Evolutionary conservation across 139 green algal genomes (phyloP).

Genomic region (Picochlorum sp.): DNA sequence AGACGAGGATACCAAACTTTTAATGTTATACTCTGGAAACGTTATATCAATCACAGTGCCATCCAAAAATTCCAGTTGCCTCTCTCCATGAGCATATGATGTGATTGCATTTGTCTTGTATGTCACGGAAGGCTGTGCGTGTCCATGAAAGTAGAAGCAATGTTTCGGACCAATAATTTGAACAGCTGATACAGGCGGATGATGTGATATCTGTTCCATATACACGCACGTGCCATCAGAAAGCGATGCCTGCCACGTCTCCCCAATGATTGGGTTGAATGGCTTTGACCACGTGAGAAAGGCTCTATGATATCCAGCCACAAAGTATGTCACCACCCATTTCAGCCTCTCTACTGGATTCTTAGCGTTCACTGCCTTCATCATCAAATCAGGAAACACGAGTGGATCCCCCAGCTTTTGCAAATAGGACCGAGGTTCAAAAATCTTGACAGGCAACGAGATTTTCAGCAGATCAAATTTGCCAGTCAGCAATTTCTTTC

Average conservation of each 20-base stretch:
- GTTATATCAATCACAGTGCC: constrained; percentile 48
- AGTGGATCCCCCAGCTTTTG: constrained; percentile 76
- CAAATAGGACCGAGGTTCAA: constrained; percentile 74
- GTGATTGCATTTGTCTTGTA: constrained; percentile 60
- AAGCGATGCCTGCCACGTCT: constrained; percentile 63
- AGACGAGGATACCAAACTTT: constrained; percentile 26
- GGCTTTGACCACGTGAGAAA: constrained; percentile 65
- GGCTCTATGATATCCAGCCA: constrained; percentile 42
- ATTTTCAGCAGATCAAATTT: constrained; percentile 75
- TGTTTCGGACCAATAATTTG: constrained; percentile 50
- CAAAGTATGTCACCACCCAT: constrained; percentile 54
- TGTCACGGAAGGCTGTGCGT: constrained; percentile 56
- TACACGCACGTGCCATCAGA: constrained; percentile 45
- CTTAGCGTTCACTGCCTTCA: constrained; percentile 14
- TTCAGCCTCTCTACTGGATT: constrained; percentile 64
- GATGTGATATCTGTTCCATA: constrained; percentile 69
- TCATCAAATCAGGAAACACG: constrained; percentile 42
- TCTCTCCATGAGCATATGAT: constrained; percentile 51
- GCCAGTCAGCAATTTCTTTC: constrained; percentile 46
- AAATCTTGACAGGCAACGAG: constrained; percentile 61
- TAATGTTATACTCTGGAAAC: constrained; percentile 58
- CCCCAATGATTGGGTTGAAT: constrained; percentile 83
- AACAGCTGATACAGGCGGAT: constrained; percentile 68
- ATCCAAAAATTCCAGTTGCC: constrained; percentile 52
- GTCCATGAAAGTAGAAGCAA: constrained; percentile 46